Percentiles rank a stretch among this genome's conserved stretches.
Conservation (phyloP, 495 filamentous ascomycete genomes). For the Aspergillus ellipticus region DNA sequence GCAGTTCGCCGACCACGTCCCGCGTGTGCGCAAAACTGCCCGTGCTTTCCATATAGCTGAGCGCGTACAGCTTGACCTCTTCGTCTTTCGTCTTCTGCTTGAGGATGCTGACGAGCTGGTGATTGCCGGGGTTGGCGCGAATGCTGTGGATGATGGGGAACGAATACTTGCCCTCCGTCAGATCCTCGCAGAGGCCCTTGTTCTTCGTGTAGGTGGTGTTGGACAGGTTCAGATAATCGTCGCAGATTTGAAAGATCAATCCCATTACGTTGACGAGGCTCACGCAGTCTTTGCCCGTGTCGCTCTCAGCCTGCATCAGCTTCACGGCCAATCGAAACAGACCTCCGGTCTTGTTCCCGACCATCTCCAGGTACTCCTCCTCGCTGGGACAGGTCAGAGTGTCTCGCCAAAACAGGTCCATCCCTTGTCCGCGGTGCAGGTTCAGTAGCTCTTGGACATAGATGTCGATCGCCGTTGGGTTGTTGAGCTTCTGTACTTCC, state of each 20-base stretch:
- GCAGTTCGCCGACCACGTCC: slow-evolving; percentile 63
- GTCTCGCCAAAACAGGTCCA: slow-evolving; percentile 98
- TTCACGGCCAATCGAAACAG: slow-evolving; percentile 92
- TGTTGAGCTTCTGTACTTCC: slow-evolving; percentile 72
- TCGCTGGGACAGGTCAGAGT: slow-evolving; percentile 89
- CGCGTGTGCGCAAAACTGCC: slow-evolving; percentile 86
- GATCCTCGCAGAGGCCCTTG: slow-evolving; percentile 93
- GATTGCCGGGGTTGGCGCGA: slow-evolving; percentile 71
- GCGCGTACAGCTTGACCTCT: slow-evolving; percentile 86
- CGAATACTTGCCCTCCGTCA: slow-evolving; percentile 97
- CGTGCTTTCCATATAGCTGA: slow-evolving; percentile 85
- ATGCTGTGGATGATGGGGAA: slow-evolving; percentile 97
- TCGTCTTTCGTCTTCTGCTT: slow-evolving; percentile 83
- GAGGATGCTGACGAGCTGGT: slow-evolving; percentile 85
- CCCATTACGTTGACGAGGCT: slow-evolving; percentile 87
- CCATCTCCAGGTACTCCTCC: slow-evolving; percentile 98
- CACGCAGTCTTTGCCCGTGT: slow-evolving; percentile 62
- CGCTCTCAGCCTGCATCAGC: slow-evolving; percentile 90
- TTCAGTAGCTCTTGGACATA: slow-evolving; percentile 89
- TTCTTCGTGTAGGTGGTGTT: slow-evolving; percentile 69
- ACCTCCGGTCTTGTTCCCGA: slow-evolving; percentile 95
- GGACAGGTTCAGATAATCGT: slow-evolving; percentile 91
- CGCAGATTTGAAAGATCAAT: slow-evolving; percentile 92
- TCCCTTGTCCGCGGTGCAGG: slow-evolving; percentile 92
- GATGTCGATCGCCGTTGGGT: slow-evolving; percentile 66